Evolutionary conservation across 2,329 filamentous ascomycete genomes (phyloP).

Genomic region (Xylariomycetidae sp.): DNA sequence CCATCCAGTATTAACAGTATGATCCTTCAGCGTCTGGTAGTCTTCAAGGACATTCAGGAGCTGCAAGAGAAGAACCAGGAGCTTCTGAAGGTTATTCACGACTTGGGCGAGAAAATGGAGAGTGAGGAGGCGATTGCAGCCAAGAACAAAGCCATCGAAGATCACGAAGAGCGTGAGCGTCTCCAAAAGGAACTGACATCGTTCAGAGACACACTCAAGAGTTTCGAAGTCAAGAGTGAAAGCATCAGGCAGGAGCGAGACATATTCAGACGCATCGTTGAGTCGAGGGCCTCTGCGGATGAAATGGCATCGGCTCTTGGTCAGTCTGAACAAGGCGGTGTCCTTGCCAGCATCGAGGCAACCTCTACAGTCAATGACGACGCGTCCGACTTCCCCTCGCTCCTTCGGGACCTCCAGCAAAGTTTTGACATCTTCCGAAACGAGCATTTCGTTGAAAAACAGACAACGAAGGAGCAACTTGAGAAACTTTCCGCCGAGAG

Average conservation of each 20-base stretch:
- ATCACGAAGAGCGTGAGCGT: constrained; percentile 68
- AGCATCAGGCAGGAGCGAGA: constrained; percentile 94
- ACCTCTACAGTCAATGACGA: constrained; percentile 52
- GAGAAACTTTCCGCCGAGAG: constrained; percentile 80
- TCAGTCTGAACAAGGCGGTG: constrained; percentile 60
- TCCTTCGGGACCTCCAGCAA: constrained; percentile 81
- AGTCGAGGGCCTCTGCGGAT: constrained; percentile 58
- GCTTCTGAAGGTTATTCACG: constrained; percentile 74
- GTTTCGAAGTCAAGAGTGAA: constrained; percentile 77
- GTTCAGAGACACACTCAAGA: constrained; percentile 77
- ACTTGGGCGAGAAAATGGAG: constrained; percentile 85
- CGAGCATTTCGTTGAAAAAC: constrained; percentile 76
- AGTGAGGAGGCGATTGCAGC: constrained; percentile 75
- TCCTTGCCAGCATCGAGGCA: constrained; percentile 57
- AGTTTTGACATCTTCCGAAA: constrained; percentile 88
- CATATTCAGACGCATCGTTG: constrained; percentile 93
- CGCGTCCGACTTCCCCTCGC: constrained; percentile 61
- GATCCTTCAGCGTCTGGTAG: constrained; percentile 83
- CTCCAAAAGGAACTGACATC: constrained; percentile 69
- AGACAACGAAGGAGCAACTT: constrained; percentile 78
- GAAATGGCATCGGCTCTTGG: constrained; percentile 68
- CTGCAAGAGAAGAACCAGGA: constrained; percentile 86
- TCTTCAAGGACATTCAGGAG: constrained; percentile 81
- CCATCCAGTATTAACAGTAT: constrained; percentile 82
- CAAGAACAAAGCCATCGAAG: constrained; percentile 57